Evolutionary conservation across 2,329 filamentous ascomycete genomes (phyloP), one percentile per base, ranked within the genome.

Genomic region (Domatiomyces catenatus): DNA sequence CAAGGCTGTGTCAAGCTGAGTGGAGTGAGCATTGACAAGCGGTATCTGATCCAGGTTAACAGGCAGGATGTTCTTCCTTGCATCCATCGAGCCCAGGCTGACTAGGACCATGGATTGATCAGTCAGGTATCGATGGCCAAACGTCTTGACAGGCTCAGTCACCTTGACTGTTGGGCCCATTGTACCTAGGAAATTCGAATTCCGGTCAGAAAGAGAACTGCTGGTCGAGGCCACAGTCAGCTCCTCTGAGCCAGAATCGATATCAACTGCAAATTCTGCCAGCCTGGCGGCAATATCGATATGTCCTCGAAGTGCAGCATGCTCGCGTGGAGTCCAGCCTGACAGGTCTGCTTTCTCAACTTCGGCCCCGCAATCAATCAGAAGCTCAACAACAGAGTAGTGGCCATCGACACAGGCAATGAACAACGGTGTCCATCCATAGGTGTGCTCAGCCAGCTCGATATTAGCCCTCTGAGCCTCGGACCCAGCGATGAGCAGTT

Each of bases 381-480:
- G 73, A 20, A 92, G 72, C 61, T 88, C 76, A 0, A 85, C 85
- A 42, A 94, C 79, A 0, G 75, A 68, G 8, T 87, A 66, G 56
- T 88, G 83, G 0, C 90, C 90, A 61, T 98, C 89, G 2, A 96
- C 90, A 49, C 84, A 86, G 8, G 90, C 86, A 56, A 94, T 84
- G 62, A 94, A 92, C 10, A 98, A 72, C n/a, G 92, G 86, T 0
- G 92, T 95, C 90, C 92, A 98, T 2, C 83, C 80, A 62, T 93
- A 96, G 0, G 84, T 83, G 49, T 83, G 84, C 63, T 98, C 92
- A 0, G 76, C 69, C 36, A 93, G 69, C 59, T 94, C 84, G 0
- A 88, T 70, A 54, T 95, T 71, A 0, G 82, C 81, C 61, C 82
- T 86, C 58, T 92, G 85, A 44, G 77, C 72, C 5, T 73, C 68